Evolutionary conservation across 441 rosid genomes (phyloP), one percentile per base, ranked within the genome.

Genomic region (Dalechampia spathulata): DNA sequence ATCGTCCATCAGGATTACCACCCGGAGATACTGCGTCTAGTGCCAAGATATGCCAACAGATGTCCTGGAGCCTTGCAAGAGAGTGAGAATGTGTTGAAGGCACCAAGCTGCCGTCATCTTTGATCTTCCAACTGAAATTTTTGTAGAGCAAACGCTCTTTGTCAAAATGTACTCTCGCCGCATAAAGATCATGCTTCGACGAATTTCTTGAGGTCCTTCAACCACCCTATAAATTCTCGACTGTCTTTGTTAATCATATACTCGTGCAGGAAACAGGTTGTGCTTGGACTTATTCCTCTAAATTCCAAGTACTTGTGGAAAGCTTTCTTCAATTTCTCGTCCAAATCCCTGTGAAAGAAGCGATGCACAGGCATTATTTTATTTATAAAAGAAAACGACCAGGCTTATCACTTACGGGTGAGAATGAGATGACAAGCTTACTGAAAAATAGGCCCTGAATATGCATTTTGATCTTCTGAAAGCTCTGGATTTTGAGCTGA

Each of bases 181-280:
- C 11, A n/a, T 6, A 12, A 17, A 7, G 9, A 20, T 65, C 65
- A 83, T 28, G 74, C 78, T 59, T 76, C 75, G 20, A 90, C 55
- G 48, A 90, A 87, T 25, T 72, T 74, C 79, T 74, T 87, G 19
- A 90, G 82, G 58, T 80, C 68, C 61, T 81, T 73, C 81, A 87
- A 66, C 94, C 94, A 87, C 42, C 58, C 58, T 45, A 78, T 11
- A 62, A 77, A 82, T 59, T 87, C 93, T 15, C 75, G 65, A 43
- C 83, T 83, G 65, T 91, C 96, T 69, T 87, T 91, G 73, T 82
- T 81, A 62, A 83, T 71, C 94, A 84, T 88, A 72, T 89, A 86
- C 75, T 81, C 94, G 25, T 78, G 90, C 77, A 88, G 72, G 90
- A 83, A 86, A 67, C 83, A 84, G 46, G 87, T 83, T 11, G 78